Conservation (phyloP, 2,329 filamentous ascomycete genomes). For the Thielaviopsis euricoi region DNA sequence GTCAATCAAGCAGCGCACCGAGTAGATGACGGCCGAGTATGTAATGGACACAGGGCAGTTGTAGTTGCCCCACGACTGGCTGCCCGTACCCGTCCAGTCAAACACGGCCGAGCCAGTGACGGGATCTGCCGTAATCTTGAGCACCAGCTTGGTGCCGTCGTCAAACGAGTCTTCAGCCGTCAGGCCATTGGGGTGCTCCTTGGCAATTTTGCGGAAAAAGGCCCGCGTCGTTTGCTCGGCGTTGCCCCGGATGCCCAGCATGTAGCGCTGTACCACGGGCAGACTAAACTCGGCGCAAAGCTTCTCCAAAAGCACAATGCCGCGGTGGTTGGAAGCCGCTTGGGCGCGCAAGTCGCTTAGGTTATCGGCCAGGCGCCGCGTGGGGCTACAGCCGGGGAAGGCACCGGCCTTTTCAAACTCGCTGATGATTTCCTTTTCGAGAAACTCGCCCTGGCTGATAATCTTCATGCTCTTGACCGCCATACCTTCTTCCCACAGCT, state of each 20-base stretch:
- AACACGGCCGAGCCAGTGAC: slow-evolving; percentile 20
- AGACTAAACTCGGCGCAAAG: slow-evolving; percentile 61
- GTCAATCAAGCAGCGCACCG: slow-evolving; percentile 61
- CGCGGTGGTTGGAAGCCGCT: slow-evolving; percentile 73
- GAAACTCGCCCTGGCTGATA: slow-evolving; percentile 60
- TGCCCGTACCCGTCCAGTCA: slow-evolving; percentile 22
- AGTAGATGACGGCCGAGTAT: slow-evolving; percentile 62
- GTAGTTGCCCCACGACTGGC: slow-evolving; percentile 21
- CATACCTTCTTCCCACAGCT: slow-evolving; percentile 48
- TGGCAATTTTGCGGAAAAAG: slow-evolving; percentile 35
- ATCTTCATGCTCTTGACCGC: slow-evolving; percentile 52
- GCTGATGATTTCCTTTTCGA: slow-evolving; percentile 59
- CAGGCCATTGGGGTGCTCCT: slow-evolving; percentile 24
- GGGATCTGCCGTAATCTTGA: slow-evolving; percentile 19
- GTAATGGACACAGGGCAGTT: slow-evolving; percentile 23
- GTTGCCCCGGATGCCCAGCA: slow-evolving; percentile 26
- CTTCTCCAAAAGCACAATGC: slow-evolving; percentile 51
- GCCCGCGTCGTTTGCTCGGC: slow-evolving; percentile 48
- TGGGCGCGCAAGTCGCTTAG: slow-evolving; percentile 77
- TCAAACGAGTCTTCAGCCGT: slow-evolving; percentile 21
- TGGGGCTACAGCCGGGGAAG: slow-evolving; percentile 61
- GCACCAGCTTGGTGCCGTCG: slow-evolving; percentile 21
- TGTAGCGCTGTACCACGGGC: slow-evolving; percentile 48
- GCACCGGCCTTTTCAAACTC: slow-evolving; percentile 57
- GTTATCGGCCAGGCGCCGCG: slow-evolving; percentile 65